Evolutionary conservation across 768 basidiomycete genomes (phyloP), one percentile per base, ranked within the genome.

Genomic region (Termitomyces sp.): DNA sequence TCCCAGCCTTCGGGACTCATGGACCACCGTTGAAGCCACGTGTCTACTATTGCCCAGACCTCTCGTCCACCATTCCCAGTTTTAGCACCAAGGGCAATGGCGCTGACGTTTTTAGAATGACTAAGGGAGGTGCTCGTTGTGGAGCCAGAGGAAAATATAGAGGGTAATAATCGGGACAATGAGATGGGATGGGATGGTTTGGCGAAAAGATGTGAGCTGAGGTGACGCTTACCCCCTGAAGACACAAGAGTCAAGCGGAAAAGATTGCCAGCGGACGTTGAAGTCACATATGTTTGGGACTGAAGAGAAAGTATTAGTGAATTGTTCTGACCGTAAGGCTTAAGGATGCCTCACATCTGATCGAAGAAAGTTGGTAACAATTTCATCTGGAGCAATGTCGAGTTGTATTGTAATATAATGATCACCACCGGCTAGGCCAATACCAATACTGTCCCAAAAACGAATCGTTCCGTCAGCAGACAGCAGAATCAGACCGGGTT

Each of bases 391-490:
- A 29, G 72, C 72, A 46, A 90, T 69, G 22, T 78, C 74, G 50
- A 89, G 62, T 10, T 76, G 63, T 4, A 77, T 72, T 27, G 79
- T 77, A 10, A 78, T 77, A 65, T 78, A 88, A 59, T 84, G 83
- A 37, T 88, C 82, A 9, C 89, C 90, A 13, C 91, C 90, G 2
- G 91, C 88, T 14, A 93, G 80, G 16, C 90, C 90, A 58, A 87
- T 89, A 4, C 86, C 86, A 43, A 95, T 87, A 59, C 86, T 88
- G 56, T 94, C 87, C 94, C 94, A 98, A 68, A 92, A 90, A 37
- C 90, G 83, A 55, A 92, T 73, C 61, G 85, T 76, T 4, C 94
- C 94, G 0, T 79, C 72, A 6, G 81, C 73, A 8, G 88, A 88
- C 50, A 91, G 73, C 52, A 95, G 80, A 43, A 97, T 84, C 39